Evolutionary conservation across 805 yeast genomes (phyloP).

Genomic region (Clavispora asparagi): DNA sequence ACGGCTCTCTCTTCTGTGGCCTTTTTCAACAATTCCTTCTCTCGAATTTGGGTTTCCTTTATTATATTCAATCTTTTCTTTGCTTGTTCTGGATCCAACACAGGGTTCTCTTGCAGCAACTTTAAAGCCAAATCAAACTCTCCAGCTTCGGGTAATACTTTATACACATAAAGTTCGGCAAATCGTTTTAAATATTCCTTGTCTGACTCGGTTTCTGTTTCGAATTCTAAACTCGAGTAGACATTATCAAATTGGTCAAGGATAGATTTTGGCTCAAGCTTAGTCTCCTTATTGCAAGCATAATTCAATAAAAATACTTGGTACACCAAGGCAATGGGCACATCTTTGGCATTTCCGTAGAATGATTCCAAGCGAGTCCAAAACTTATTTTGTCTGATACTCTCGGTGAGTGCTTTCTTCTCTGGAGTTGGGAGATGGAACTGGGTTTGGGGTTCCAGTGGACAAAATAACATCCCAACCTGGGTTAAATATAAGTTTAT

Average conservation of each 20-base stretch:
- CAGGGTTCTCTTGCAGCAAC: constrained; percentile 21
- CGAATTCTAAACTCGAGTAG: constrained; percentile 8
- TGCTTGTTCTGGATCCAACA: constrained; percentile 8
- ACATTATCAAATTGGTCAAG: constrained; percentile 9
- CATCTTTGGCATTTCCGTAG: constrained; percentile 16
- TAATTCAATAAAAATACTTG: constrained; percentile 26
- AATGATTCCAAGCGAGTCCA: constrained; percentile 13
- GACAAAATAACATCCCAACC: constrained; percentile 21
- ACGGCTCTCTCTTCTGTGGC: constrained; percentile 2
- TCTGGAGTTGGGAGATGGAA: constrained; percentile 7
- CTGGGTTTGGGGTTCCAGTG: constrained; percentile 2
- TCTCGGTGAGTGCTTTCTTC: constrained; percentile 6
- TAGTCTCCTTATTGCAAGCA: constrained; percentile 19
- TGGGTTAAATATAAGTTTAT: constrained; percentile 32
- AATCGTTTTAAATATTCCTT: constrained; percentile 19
- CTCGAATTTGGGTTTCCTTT: constrained; percentile 8
- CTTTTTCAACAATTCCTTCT: constrained; percentile 6
- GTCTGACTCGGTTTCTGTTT: constrained; percentile 1
- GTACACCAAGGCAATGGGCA: constrained; percentile 31
- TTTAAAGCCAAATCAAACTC: constrained; percentile 22
- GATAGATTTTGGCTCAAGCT: constrained; percentile 7
- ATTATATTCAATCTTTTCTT: constrained; percentile 10
- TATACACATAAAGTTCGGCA: constrained; percentile 29
- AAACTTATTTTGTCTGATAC: constrained; percentile 15
- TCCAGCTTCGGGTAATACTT: constrained; percentile 29